Base-by-base conservation (phyloP, 2,329 filamentous ascomycete species). In the Xylaria sp. region DNA sequence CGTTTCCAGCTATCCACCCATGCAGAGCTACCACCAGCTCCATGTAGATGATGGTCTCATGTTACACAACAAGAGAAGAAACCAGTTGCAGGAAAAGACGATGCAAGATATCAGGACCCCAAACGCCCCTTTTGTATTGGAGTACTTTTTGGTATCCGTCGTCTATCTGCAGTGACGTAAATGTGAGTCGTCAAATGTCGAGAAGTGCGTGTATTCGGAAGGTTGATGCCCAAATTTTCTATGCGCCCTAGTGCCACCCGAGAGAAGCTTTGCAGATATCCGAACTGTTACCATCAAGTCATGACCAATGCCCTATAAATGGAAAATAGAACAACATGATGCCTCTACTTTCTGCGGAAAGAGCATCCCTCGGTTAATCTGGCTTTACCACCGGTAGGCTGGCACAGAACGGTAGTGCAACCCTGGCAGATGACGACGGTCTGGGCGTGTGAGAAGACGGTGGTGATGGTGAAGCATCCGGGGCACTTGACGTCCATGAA, bases 401-500 rank as follows among this genome's bases (percentile, higher is more conserved):
- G 96, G 93, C 96, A 99, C 75, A 99, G 93, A 78, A 99, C 96
- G 81, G 97, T 98, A 81, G 95, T 97, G 93, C 96, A 99, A 81
- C 96, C 96, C 83, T 94, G 94, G 92, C 96, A 99, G 90, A 98
- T 97, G 86, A 99, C 96, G 84, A 99, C 96, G 84, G 96, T 99
- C 90, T 99, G 96, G 85, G 96, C 96, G 90, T 99, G 96, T 75
- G 95, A 98, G 93, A 98, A 99, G 87, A 99, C 96, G 85, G 96
- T 99, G 85, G 96, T 99, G 91, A 99, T 99, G 86, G 94, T 98
- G 92, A 98, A 99, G 93, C 96, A 99, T 82, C 96, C 96, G 84
- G 96, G 96, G 93, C 96, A 99, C 92, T 99, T 99, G 89, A 99
- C 96, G 84, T 99, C 96, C 96, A 99, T 99, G 93, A 99, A 99